A percentile compares a stretch with the other conserved stretches of the same genome.
phyloP scores from a whole-genome alignment of 495 filamentous ascomycete genomes.

The Endocarpon pusillum region DNA sequence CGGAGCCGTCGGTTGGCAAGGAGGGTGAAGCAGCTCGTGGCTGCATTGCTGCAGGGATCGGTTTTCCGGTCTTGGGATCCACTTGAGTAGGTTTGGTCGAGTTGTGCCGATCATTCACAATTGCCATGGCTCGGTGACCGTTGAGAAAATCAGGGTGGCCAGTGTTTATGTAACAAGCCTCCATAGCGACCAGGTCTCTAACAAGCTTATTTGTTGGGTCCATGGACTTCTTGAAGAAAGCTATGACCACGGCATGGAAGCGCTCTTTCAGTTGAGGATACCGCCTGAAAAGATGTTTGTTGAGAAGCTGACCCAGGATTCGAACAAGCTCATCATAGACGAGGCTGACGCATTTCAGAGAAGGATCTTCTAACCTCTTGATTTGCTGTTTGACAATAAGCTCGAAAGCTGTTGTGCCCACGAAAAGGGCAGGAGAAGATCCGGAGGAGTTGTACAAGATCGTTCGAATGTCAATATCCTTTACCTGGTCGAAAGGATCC shows the following conservation, averaged over 20 bases:
- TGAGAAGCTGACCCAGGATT: constrained; percentile 77
- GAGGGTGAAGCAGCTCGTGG: constrained; percentile 53
- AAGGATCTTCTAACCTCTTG: constrained; percentile 88
- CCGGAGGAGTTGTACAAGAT: constrained; percentile 97
- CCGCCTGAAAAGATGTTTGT: constrained; percentile 76
- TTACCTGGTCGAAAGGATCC: constrained; percentile 93
- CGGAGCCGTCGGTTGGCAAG: constrained; percentile 34
- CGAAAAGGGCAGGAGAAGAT: constrained; percentile 91
- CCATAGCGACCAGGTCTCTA: constrained; percentile 83
- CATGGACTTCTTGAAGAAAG: constrained; percentile 95
- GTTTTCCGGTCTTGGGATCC: constrained; percentile 97
- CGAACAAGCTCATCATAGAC: constrained; percentile 97
- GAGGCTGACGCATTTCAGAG: constrained; percentile 86
- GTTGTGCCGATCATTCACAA: constrained; percentile 80
- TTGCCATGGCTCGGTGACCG: constrained; percentile 90
- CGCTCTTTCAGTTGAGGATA: constrained; percentile 94
- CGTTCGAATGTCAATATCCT: constrained; percentile 93
- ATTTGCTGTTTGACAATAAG: constrained; percentile 98
- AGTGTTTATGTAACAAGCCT: constrained; percentile 94
- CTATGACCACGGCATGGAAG: constrained; percentile 83
- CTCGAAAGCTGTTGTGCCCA: constrained; percentile 94
- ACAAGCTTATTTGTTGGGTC: constrained; percentile 97
- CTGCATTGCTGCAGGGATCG: constrained; percentile 50
- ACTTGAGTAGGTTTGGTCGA: constrained; percentile 81
- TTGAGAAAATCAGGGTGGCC: constrained; percentile 97